Percentiles rank a stretch among this genome's conserved stretches.
Conservation (phyloP, 345 rosid genomes). For the Corchorus olitorius region DNA sequence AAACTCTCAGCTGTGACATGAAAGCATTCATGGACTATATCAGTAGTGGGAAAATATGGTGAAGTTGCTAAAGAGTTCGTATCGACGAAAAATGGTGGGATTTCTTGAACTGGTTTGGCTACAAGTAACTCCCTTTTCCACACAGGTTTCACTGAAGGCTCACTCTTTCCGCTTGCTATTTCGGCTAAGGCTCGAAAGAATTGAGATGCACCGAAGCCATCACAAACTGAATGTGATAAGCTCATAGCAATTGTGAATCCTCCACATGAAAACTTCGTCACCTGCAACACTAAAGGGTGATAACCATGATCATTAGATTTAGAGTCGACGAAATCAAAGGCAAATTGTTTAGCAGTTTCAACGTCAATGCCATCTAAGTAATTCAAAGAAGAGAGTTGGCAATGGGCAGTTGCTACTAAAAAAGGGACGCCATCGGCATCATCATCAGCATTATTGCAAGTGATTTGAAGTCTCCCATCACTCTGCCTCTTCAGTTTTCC, state of each 20-base stretch:
- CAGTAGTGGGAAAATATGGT: constrained; percentile 34
- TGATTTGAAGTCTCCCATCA: constrained; percentile 40
- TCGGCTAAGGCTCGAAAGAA: constrained; percentile 52
- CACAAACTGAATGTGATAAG: constrained; percentile 56
- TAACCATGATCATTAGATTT: constrained; percentile 26
- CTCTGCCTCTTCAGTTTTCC: constrained; percentile 50
- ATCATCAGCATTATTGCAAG: constrained; percentile 13
- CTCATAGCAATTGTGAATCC: constrained; percentile 61
- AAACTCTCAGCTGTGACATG: constrained; percentile 37
- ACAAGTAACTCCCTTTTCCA: constrained; percentile 54
- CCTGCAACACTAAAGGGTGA: constrained; percentile 46
- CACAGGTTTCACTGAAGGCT: constrained; percentile 47
- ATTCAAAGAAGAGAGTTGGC: constrained; percentile 43
- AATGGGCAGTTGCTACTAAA: constrained; percentile 37
- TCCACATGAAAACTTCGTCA: constrained; percentile 58
- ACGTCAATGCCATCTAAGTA: constrained; percentile 47
- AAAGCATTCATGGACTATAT: constrained; percentile 42
- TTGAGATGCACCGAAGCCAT: constrained; percentile 63
- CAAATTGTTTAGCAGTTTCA: constrained; percentile 33
- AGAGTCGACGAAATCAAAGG: constrained; percentile 27
- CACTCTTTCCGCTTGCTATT: constrained; percentile 37
- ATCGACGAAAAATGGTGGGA: neutral
- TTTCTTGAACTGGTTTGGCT: constrained; percentile 8
- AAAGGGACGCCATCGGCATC: constrained; percentile 55
- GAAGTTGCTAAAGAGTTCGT: constrained; percentile 27